Evolutionary conservation across 169 alveolate genomes (phyloP), one percentile per base, ranked within the genome.

Genomic region (Cryptosporidium bovis): DNA sequence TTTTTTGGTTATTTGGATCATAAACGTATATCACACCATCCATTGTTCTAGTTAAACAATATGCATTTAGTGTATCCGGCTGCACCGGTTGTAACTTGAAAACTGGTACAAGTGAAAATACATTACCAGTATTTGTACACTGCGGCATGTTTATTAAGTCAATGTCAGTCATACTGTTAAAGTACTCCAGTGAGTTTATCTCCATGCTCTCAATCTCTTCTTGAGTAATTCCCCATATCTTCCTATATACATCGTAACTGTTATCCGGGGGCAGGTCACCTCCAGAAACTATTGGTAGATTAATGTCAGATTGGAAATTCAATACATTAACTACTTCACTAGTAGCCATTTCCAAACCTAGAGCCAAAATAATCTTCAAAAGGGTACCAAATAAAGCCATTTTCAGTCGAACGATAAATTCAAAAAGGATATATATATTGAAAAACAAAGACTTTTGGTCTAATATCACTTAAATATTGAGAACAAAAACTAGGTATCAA

Each of bases 221-320:
- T 40, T 55, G 65, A 44, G 87, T 40, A 46, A 33, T 51, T 46
- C 87, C 66, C 87, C 87, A 77, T 58, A 77, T 48, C 12, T 71
- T 65, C n/a, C 87, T 77, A 77, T 77, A 77, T 56, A 77, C 64
- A 62, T 77, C 87, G 24, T 77, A 60, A 15, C 44, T 60, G 24
- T 36, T 77, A 48, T 77, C 87, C 20, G 87, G 87, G 4, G 87
- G 60, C 7, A 77, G 64, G 44, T 77, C 87, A 15, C 87, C 87
- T 24, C 87, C 87, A 1, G 87, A 58, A 13, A 71, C 48, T 62
- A 77, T 34, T 40, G 87, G 87, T n/a, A 62, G 56, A 6, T 44
- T 40, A 58, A 77, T 77, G 36, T 77, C 87, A 33, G 87, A 58
- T 15, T 77, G 87, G 44, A 77, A 77, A 27, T 62, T 77, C 36